Evolutionary conservation across 2,329 filamentous ascomycete genomes (phyloP).

Genomic region (Penicillium sp.): DNA sequence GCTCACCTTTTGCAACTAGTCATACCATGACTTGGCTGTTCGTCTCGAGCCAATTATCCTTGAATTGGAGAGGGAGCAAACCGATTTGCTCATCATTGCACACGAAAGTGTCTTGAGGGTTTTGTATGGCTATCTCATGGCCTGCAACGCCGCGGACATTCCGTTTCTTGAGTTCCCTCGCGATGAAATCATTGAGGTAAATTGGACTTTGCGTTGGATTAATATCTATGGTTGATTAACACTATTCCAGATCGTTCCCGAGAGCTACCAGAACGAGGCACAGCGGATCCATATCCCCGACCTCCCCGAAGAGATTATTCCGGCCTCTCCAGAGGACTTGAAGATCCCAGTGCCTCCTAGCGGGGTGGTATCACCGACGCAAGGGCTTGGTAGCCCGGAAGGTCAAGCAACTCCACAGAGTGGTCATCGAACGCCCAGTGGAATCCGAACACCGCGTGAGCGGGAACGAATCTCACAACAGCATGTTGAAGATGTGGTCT

Average conservation of each 20-base stretch:
- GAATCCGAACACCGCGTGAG: conserved; percentile 40
- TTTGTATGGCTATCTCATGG: conserved; percentile 97
- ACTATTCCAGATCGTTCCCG: conserved; percentile 74
- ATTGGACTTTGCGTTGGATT: conserved; percentile 12
- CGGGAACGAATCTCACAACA: conserved; percentile 45
- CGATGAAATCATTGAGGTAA: conserved; percentile 90
- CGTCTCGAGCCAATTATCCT: conserved; percentile 96
- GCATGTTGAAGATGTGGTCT: conserved; percentile 46
- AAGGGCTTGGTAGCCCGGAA: conserved; percentile 42
- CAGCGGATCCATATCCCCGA: conserved; percentile 82
- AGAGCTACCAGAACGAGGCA: conserved; percentile 94
- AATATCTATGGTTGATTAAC: conserved; percentile 13
- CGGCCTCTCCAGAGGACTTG: conserved; percentile 76
- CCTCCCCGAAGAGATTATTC: conserved; percentile 64
- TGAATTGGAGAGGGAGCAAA: conserved; percentile 93
- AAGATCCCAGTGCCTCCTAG: conserved; percentile 69
- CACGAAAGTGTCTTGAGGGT: conserved; percentile 97
- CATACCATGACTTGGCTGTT: conserved; percentile 97
- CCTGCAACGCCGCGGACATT: conserved; percentile 92
- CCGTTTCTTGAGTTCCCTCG: conserved; percentile 89
- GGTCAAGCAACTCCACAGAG: conserved; percentile 45
- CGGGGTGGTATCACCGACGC: conserved; percentile 45
- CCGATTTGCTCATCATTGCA: conserved; percentile 95
- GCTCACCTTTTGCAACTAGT: conserved; percentile 51
- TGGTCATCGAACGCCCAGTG: conserved; percentile 31